Evolutionary conservation across 2,329 filamentous ascomycete species (phyloP).

Genomic region (Macroventuria anomochaeta): DNA sequence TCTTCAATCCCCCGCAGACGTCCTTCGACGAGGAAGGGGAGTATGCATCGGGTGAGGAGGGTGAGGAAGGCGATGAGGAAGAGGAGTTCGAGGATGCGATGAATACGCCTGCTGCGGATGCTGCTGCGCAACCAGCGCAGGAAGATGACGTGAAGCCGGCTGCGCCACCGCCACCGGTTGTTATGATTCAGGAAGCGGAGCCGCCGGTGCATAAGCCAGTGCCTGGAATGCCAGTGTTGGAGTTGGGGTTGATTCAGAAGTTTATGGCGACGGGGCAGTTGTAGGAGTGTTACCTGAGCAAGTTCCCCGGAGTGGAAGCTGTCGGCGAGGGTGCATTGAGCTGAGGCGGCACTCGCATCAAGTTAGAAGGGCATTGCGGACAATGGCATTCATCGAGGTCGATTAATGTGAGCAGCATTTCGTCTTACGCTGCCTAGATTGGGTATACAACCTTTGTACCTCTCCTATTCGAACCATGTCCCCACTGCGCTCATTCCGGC

Average conservation of each 20-base stretch:
- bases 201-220: constrained; percentile 19
- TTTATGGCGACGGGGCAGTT: constrained; percentile 34
- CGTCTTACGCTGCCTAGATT: constrained; percentile 7
- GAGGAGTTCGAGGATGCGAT: constrained; percentile 30
- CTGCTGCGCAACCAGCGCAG: constrained; percentile 1
- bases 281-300: no score
- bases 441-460: constrained; percentile 14
- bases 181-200: constrained; percentile 16
- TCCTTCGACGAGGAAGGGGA: constrained; percentile 13
- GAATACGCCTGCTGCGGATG: constrained; percentile 19
- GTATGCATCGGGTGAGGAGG: constrained; percentile 24
- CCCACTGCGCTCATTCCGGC: constrained; percentile 48
- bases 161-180: constrained; percentile 2
- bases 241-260: constrained; percentile 31
- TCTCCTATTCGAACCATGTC: background rate
- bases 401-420: background rate
- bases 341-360: background rate
- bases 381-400: background rate
- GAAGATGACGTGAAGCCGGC: constrained; percentile 9
- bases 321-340: no score
- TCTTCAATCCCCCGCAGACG: constrained; percentile 23
- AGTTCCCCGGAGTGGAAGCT: no score
- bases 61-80: constrained; percentile 22
- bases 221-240: constrained; percentile 27
- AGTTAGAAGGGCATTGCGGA: background rate